phyloP scores from a whole-genome alignment of 116 monocot genomes.

The Zostera marina region DNA sequence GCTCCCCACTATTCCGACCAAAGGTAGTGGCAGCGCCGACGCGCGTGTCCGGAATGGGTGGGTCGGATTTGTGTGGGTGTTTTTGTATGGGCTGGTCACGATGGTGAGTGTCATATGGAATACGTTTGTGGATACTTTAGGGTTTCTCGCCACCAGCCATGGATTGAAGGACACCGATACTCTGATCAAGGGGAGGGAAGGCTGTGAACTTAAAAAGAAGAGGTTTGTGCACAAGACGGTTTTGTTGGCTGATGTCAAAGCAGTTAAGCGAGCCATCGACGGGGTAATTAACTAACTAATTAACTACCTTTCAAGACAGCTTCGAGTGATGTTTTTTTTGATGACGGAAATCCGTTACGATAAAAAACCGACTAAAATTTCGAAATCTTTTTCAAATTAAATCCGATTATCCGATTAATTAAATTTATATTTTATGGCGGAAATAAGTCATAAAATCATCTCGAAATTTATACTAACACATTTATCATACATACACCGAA shows the following conservation, averaged over 20 bases:
- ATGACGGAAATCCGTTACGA: no score
- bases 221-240: constrained; percentile 46
- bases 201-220: constrained; percentile 29
- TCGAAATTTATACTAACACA: no score
- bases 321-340: no score
- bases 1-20: constrained; percentile 31
- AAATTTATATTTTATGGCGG: no score
- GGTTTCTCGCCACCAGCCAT: constrained; percentile 31
- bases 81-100: constrained; percentile 7
- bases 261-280: constrained; percentile 34
- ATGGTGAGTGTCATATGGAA: constrained; percentile 24
- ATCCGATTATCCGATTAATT: no score
- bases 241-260: constrained; percentile 49
- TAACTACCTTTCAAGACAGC: no score
- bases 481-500: no score
- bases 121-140: constrained; percentile 23
- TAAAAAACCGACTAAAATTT: no score
- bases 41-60: neutral
- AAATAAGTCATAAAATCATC: no score
- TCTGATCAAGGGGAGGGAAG: constrained; percentile 38
- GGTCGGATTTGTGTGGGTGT: neutral
- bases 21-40: neutral
- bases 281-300: no score
- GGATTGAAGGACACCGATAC: constrained; percentile 55
- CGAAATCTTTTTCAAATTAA: no score